A percentile compares a stretch with the other conserved stretches of the same genome.
Conservation (phyloP, 352 stramenopile species). For the Globisporangium radiosum region DNA sequence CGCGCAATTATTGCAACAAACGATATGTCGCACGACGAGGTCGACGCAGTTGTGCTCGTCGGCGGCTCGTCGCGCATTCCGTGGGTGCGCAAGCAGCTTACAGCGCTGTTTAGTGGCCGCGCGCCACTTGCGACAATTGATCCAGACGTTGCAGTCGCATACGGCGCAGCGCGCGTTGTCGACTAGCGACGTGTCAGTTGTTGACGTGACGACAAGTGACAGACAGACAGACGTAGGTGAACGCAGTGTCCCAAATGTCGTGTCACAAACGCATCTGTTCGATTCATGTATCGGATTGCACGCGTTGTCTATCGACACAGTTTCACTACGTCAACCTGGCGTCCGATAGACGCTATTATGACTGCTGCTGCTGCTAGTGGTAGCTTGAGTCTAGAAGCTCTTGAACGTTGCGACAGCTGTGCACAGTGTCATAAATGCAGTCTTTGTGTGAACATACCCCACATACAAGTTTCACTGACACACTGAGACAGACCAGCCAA, state of each 20-base stretch:
- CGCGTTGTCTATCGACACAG: too few relatives aligned
- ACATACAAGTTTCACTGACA: too few relatives aligned
- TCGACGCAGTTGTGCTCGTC: conserved; percentile 93
- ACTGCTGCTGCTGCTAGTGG: background rate
- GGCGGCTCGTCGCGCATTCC: conserved; percentile 95
- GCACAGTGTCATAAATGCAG: too few relatives aligned
- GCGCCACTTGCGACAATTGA: conserved; percentile 50
- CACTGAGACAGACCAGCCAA: background rate
- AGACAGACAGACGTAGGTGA: background rate
- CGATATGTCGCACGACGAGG: conserved; percentile 63
- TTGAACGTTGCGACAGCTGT: conserved; percentile 25
- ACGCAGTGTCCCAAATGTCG: background rate
- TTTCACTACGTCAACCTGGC: too few relatives aligned
- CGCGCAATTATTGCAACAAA: conserved; percentile 46
- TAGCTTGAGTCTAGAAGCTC: conserved; percentile 14
- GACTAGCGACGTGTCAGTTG: conserved; percentile 18
- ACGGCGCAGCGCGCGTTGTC: conserved; percentile 45
- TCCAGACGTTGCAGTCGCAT: conserved; percentile 60
- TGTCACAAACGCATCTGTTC: too few relatives aligned
- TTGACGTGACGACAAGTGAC: background rate
- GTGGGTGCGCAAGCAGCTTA: conserved; percentile 42
- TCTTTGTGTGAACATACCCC: too few relatives aligned
- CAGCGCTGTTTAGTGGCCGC: conserved; percentile 38
- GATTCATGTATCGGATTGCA: too few relatives aligned
- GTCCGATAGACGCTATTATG: too few relatives aligned